These are phyloP conservation scores for Torulaspora indica DNA, from an alignment of 805 yeast genomes.

Conservation along the genomic window DNA sequence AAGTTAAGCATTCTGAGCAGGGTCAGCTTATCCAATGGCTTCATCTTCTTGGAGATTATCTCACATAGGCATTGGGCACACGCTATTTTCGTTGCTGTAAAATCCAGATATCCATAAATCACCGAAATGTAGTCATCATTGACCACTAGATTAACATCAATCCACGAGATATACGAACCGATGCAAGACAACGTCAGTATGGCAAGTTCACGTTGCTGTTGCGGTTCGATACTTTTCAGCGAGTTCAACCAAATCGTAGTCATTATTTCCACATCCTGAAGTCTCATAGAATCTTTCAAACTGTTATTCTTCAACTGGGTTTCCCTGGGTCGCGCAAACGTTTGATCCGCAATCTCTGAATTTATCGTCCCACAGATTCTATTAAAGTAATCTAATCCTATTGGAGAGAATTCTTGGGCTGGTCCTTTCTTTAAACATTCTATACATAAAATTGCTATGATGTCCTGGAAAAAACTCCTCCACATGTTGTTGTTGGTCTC, in stretches of 20 bases:
- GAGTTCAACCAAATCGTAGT: conserved; percentile 62
- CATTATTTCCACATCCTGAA: conserved; percentile 63
- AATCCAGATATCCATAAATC: conserved; percentile 55
- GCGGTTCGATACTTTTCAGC: conserved; percentile 21
- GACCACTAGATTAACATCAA: conserved; percentile 71
- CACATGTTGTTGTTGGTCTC: conserved; percentile 31
- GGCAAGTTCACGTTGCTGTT: conserved; percentile 26
- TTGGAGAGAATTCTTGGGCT: conserved; percentile 33
- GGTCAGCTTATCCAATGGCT: conserved; percentile 57
- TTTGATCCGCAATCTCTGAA: conserved; percentile 88
- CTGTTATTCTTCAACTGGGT: conserved; percentile 59
- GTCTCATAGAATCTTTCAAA: conserved; percentile 79
- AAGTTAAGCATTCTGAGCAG: conserved; percentile 65
- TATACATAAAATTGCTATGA: conserved; percentile 25
- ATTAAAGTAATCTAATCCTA: conserved; percentile 63
- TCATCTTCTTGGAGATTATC: conserved; percentile 73
- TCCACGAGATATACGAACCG: conserved; percentile 91
- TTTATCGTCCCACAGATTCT: conserved; percentile 74
- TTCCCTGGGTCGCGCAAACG: conserved; percentile 64
- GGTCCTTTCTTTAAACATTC: conserved; percentile 16
- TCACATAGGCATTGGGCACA: conserved; percentile 52
- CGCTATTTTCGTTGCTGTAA: conserved; percentile 46
- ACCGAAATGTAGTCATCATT: conserved; percentile 52
- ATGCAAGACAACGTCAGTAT: conserved; percentile 49
- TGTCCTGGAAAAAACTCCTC: conserved; percentile 33